Percentiles rank a stretch among this genome's conserved stretches.
phyloP scores from a whole-genome alignment of 2,329 filamentous ascomycete genomes.

The Fusarium citri region DNA sequence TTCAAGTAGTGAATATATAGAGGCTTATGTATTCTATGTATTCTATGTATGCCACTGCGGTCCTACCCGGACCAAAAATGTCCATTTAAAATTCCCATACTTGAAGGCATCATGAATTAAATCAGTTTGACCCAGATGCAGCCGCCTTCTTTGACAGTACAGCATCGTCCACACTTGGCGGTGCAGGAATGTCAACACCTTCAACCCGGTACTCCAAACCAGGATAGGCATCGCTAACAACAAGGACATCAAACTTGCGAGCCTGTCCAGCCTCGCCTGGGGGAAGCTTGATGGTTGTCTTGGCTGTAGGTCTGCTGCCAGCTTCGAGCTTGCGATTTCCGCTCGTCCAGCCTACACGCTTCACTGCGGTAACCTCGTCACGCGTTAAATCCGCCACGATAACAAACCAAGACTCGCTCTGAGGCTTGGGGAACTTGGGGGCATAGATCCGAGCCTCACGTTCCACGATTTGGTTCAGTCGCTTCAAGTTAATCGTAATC shows the following conservation, averaged over 20 bases:
- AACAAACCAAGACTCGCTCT: constrained; percentile 94
- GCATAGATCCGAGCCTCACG: constrained; percentile 83
- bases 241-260: constrained; percentile 76
- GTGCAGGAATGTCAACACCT: constrained; percentile 64
- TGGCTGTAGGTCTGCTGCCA: constrained; percentile 63
- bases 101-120: neutral
- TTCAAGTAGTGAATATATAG: neutral
- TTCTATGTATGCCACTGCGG: neutral
- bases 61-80: neutral
- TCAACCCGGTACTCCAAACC: constrained; percentile 71
- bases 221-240: constrained; percentile 89
- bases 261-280: constrained; percentile 57
- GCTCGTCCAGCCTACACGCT: constrained; percentile 80
- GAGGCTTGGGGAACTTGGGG: constrained; percentile 90
- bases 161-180: constrained; percentile 62
- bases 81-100: neutral
- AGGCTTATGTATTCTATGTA: neutral
- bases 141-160: constrained; percentile 55
- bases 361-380: constrained; percentile 87
- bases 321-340: constrained; percentile 50
- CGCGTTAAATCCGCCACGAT: constrained; percentile 74
- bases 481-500: constrained; percentile 71
- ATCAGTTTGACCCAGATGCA: constrained; percentile 33
- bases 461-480: constrained; percentile 74
- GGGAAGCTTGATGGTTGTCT: constrained; percentile 71